phyloP scores from a whole-genome alignment of 1,284 basidiomycete genomes.

The Abortiporus biennis region DNA sequence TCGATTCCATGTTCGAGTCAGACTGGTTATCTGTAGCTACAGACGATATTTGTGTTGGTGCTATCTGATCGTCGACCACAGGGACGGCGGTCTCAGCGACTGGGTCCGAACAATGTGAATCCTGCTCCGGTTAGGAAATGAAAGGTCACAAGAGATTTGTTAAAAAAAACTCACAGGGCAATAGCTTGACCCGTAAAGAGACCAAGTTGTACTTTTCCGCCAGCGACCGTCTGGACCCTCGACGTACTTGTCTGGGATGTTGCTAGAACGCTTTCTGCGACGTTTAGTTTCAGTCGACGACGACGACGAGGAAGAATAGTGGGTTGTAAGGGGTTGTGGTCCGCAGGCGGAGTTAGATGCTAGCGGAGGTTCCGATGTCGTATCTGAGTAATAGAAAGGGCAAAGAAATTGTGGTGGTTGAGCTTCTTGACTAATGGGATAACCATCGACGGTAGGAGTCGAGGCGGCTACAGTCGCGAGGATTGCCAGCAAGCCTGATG shows the following conservation, averaged over 20 bases:
- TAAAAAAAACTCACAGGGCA: conserved; percentile 28
- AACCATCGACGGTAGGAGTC: conserved; percentile 35
- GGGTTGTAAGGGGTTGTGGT: conserved; percentile 6
- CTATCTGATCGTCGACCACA: conserved; percentile 12
- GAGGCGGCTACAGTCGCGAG: conserved; percentile 49
- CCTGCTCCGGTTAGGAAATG: conserved; percentile 8
- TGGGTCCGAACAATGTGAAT: conserved; percentile 10
- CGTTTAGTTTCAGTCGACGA: neutral
- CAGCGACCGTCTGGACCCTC: conserved; percentile 53
- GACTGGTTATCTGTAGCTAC: neutral
- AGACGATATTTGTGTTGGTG: conserved; percentile 13
- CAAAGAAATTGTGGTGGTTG: conserved; percentile 57
- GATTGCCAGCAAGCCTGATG: conserved; percentile 42
- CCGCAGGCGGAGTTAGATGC: too few relatives aligned
- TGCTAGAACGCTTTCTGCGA: neutral
- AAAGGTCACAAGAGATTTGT: conserved; percentile 9
- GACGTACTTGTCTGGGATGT: conserved; percentile 51
- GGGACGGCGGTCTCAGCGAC: conserved; percentile 4
- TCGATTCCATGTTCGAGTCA: conserved; percentile 10
- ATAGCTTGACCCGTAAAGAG: conserved; percentile 57
- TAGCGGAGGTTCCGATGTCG: conserved; percentile 6
- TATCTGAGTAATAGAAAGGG: conserved; percentile 33
- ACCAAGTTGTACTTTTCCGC: conserved; percentile 51
- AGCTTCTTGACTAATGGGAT: conserved; percentile 31
- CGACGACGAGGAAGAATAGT: conserved; percentile 7